These are phyloP conservation scores for Parathielavia hyrcaniae DNA, from an alignment of 495 filamentous ascomycete genomes.

Conservation along the genomic window DNA sequence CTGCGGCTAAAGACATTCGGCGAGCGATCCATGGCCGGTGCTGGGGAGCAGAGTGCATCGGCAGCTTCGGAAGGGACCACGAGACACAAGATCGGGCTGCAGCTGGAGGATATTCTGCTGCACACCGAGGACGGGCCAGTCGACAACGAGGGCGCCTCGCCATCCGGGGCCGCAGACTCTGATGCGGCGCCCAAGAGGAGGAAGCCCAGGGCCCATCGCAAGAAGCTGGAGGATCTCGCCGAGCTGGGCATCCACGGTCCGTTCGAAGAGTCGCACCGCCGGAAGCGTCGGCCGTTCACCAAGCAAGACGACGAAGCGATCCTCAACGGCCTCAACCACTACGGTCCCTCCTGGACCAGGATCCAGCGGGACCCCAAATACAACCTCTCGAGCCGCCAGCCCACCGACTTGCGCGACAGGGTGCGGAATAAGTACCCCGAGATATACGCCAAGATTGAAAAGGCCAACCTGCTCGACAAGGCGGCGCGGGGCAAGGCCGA, in stretches of 20 bases:
- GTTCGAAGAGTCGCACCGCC: constrained; percentile 51
- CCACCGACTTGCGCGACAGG: constrained; percentile 76
- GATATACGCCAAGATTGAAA: constrained; percentile 48
- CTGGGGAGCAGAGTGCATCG: not conserved
- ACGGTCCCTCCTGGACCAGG: constrained; percentile 74
- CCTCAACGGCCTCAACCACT: constrained; percentile 63
- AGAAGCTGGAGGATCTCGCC: constrained; percentile 49
- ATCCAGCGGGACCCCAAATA: constrained; percentile 68
- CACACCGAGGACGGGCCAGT: constrained; percentile 22
- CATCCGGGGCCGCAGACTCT: constrained; percentile 16
- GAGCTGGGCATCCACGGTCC: constrained; percentile 51
- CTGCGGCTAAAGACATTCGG: constrained; percentile 36
- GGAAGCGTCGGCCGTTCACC: constrained; percentile 59
- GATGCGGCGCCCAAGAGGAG: constrained; percentile 29
- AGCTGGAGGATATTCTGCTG: constrained; percentile 45
- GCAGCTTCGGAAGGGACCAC: constrained; percentile 16
- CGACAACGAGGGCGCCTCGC: constrained; percentile 15
- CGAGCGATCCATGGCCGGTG: constrained; percentile 13
- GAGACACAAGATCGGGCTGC: constrained; percentile 35
- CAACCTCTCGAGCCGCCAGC: constrained; percentile 57
- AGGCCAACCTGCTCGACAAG: constrained; percentile 43
- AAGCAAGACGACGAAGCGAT: constrained; percentile 71
- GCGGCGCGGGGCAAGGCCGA: constrained; percentile 18
- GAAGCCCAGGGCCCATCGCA: constrained; percentile 49
- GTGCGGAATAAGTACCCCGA: constrained; percentile 76